Base-by-base conservation (phyloP, 805 yeast species). In the Ogataea degrootiae region DNA sequence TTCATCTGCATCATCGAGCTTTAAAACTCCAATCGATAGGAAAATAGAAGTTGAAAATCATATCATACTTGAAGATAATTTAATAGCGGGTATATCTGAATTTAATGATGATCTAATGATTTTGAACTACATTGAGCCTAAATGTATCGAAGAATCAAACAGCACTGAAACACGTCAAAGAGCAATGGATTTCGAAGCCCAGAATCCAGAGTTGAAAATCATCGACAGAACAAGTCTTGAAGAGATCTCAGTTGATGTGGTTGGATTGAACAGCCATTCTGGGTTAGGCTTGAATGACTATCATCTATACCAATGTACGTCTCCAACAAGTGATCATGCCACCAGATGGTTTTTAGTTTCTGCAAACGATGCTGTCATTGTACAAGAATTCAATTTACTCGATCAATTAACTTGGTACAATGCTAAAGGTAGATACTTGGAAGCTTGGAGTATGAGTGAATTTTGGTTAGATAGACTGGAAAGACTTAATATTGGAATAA, bases 371-470 rank as follows among this genome's bases (percentile, higher is more conserved):
- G 92, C 84, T 1, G 85, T 92, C 1, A 70, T 82, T 17, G 89
- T 90, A 0, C 77, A 83, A 55, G 88, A 84, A 51, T 72, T 86
- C n/a, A 82, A 80, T 45, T 65, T 85, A 22, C 64, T 70, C 29
- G 98, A 91, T 61, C 79, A 84, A 49, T 75, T 83, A 40, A 69
- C 79, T 4, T 92, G 97, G 97, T 84, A 73, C 49, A 49, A 80
- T 4, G 79, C 79, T 1, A 76, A 70, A 36, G 73, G 74, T 2
- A 65, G 70, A 45, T 87, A 66, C 57, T 66, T 72, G 16, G 82
- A 82, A 39, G 97, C 97, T 0, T 92, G 96, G 96, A 73, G 75
- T 37, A 80, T 88, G 59, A 77, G 94, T 48, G 78, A 73, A 42
- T 77, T 76, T 53, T 68, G 87, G 52, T 69, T 84, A 1, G 64